Conservation (phyloP, 345 rosid genomes). For the Lumnitzera littorea region DNA sequence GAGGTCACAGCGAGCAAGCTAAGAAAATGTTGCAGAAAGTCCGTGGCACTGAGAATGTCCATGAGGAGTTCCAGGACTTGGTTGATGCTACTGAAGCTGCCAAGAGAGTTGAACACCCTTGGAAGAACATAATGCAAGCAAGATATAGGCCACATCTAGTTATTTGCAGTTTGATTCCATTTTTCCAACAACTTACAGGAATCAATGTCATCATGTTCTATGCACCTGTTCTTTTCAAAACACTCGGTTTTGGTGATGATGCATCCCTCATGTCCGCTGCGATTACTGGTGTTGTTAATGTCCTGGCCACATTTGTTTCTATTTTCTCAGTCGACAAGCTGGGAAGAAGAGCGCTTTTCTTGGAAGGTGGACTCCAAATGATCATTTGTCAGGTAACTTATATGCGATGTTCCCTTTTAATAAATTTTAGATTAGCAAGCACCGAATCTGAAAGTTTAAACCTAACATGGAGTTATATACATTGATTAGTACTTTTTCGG, state of each 20-base stretch:
- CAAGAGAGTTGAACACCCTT: slow-evolving; percentile 42
- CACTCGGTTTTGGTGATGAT: slow-evolving; percentile 52
- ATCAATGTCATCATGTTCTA: slow-evolving; percentile 67
- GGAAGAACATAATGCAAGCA: slow-evolving; percentile 49
- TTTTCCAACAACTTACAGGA: slow-evolving; percentile 69
- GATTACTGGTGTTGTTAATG: slow-evolving; percentile 49
- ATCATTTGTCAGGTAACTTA: slow-evolving; percentile 44
- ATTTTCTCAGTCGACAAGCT: slow-evolving; percentile 43
- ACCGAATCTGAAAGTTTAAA: too few species aligned
- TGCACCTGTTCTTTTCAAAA: slow-evolving; percentile 63
- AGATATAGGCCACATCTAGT: slow-evolving; percentile 56
- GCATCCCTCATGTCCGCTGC: slow-evolving; percentile 63
- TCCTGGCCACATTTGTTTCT: slow-evolving; percentile 48
- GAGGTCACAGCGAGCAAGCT: slow-evolving; percentile 51
- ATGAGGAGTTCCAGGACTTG: slow-evolving; percentile 55
- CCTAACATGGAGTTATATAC: too few species aligned
- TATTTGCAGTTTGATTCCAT: slow-evolving; percentile 42
- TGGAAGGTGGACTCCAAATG: slow-evolving; percentile 73
- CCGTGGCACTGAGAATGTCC: slow-evolving; percentile 41
- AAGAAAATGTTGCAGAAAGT: slow-evolving; percentile 43
- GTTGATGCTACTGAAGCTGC: slow-evolving; percentile 50
- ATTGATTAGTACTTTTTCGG: too few species aligned
- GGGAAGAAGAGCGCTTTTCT: slow-evolving; percentile 53
- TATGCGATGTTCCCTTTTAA: background rate
- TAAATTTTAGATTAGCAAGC: too few species aligned